These are phyloP conservation scores for Pisolithus marmoratus DNA, from an alignment of 768 basidiomycete genomes.

Conservation along the genomic window DNA sequence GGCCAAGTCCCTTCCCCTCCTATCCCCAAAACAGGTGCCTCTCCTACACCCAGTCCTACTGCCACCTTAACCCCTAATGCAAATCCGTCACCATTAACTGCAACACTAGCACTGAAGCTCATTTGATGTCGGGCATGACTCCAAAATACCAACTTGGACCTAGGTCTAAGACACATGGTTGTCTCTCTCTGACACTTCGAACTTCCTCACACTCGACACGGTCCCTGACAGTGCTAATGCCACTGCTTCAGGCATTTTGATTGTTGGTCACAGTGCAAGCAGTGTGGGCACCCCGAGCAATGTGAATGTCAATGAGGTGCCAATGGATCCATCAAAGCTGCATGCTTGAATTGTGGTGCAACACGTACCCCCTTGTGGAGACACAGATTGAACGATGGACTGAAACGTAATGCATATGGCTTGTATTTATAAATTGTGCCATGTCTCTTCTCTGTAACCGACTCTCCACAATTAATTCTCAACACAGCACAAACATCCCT, in stretches of 20 bases:
- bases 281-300: not conserved
- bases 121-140: too few species aligned
- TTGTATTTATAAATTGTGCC: constrained; percentile 80
- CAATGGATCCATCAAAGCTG: constrained; percentile 64
- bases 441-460: constrained; percentile 18
- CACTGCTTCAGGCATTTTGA: constrained; percentile 48
- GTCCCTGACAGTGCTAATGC: constrained; percentile 55
- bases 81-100: too few species aligned
- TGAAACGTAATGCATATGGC: constrained; percentile 88
- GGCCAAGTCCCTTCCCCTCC: constrained; percentile 29
- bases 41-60: too few species aligned
- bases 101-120: too few species aligned
- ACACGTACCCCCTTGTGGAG: constrained; percentile 88
- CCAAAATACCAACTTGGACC: constrained; percentile 47
- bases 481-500: constrained; percentile 74
- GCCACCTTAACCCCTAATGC: too few species aligned
- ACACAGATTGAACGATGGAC: constrained; percentile 78
- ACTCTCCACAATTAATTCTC: not conserved
- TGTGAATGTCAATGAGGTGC: constrained; percentile 35
- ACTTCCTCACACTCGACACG: constrained; percentile 43
- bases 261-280: too few species aligned
- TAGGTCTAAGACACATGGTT: constrained; percentile 43
- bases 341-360: constrained; percentile 85
- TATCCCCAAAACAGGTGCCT: constrained; percentile 29
- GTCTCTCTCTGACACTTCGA: constrained; percentile 58